Evolutionary conservation across 2,329 filamentous ascomycete species (phyloP), one percentile per base, ranked within the genome.

Genomic region (Fusarium devonianum): DNA sequence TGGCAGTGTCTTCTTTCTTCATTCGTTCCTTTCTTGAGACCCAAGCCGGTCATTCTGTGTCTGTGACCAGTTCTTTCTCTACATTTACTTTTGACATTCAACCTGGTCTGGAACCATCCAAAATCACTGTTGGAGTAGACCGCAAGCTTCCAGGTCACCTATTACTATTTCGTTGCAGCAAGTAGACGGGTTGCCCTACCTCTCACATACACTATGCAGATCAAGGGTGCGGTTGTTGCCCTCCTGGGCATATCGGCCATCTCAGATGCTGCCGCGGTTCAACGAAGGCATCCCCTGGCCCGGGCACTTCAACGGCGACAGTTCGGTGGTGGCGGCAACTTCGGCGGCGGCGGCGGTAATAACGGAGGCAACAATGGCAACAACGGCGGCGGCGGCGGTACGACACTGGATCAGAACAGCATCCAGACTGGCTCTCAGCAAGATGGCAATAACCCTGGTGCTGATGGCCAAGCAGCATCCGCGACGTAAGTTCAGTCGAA

Each of bases 381-480:
- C 16, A 53, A 58, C 6, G 53, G 40, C 5, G 67, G 66, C 37
- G 61, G 66, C 6, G 58, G 53, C 4, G 70, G 66, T 26, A 75
- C 72, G 40, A 36, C 51, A 5, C 68, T 85, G 26, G 58, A 73
- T 21, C 55, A 70, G 11, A 69, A 76, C 36, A 75, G 72, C 42
- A 42, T 83, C 34, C 80, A 84, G 67, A 75, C 72, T 13, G 81
- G 75, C 37, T 82, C 80, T 6, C 67, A 73, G 45, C 67, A 68
- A 10, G 77, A 80, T 26, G 81, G 81, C 35, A 74, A 80, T 60
- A 67, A 72, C 40, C 72, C 73, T 14, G 70, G 66, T 5, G 71
- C 71, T 0, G 71, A 71, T 29, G 79, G 78, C 36, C 81, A 84
- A 64, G 67, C 78, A 21, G 71, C 78, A 26, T 85, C 82, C 6